Evolutionary conservation across 1,284 basidiomycete genomes (phyloP), one percentile per base, ranked within the genome.

Genomic region (Afroboletus lepidellus): DNA sequence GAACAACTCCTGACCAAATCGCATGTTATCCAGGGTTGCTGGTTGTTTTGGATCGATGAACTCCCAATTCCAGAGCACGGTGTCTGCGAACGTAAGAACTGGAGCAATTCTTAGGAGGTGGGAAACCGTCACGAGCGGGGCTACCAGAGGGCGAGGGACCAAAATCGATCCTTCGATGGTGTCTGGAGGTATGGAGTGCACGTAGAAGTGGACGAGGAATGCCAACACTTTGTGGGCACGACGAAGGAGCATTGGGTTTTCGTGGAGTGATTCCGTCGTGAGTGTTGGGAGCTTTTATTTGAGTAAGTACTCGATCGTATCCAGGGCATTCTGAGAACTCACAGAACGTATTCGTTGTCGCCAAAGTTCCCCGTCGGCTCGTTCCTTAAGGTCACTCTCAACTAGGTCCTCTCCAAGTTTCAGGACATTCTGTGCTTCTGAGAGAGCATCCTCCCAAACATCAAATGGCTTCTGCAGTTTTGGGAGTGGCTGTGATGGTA

Each of bases 21-120:
- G 75, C 74, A 87, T 78, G 72, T 89, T 85, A 57, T 80, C 78
- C 54, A 77, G 71, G 56, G 79, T 81, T 53, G 80, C 67, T 46
- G 80, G 83, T 41, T 71, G 69, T 23, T 70, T 73, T 37, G 85
- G 76, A 62, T 84, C 72, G 49, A 80, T 68, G 48, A 83, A 75
- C 46, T 85, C 78, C 81, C 87, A 95, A 66, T 98, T 98, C 92
- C 94, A 99, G 1, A 98, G 79, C 9, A 99, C 95, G 4, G 91
- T 94, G 67, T 97, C 95, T 32, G 96, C 92, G 65, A 96, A 99
- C 1, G 95, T 98, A 53, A 98, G 77, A 56, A 99, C 83, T 0
- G 96, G 96, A 1, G 96, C 94, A 24, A 97, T 85, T 48, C 85
- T 86, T 44, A 99, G 80, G 49, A 81, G 71, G 15, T 78, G 77